Evolutionary conservation across 495 filamentous ascomycete genomes (phyloP).

Genomic region (Aspergillus leporis): DNA sequence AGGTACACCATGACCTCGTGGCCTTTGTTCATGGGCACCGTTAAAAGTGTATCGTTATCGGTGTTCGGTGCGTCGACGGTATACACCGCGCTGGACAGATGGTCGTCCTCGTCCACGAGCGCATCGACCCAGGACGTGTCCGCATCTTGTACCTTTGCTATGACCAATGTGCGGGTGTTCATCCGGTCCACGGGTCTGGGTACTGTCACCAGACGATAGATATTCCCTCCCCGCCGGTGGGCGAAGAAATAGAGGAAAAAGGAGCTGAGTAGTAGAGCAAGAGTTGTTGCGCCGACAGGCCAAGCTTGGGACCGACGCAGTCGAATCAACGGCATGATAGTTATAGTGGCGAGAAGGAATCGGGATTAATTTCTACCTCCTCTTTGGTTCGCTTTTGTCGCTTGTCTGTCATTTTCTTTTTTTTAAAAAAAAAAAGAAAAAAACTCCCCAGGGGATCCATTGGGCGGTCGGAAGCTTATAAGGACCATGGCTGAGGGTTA

Average conservation of each 20-base stretch:
- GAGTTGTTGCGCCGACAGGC: background rate
- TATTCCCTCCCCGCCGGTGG: background rate
- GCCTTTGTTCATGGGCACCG: constrained; percentile 57
- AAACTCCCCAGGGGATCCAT: background rate
- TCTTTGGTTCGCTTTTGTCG: background rate
- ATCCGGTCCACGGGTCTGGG: background rate
- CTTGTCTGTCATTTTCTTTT: background rate
- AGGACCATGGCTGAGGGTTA: background rate
- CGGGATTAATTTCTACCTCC: background rate
- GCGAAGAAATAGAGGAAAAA: background rate
- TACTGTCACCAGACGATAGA: background rate
- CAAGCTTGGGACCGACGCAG: background rate
- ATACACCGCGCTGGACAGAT: constrained; percentile 21
- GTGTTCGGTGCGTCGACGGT: constrained; percentile 29
- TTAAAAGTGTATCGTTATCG: constrained; percentile 32
- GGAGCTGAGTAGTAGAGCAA: background rate
- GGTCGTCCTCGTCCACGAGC: background rate
- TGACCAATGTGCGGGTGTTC: constrained; percentile 17
- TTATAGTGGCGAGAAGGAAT: background rate
- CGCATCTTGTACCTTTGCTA: constrained; percentile 26
- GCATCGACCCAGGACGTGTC: constrained; percentile 32
- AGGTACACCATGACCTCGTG: constrained; percentile 57
- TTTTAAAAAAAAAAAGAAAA: too few relatives aligned
- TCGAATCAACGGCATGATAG: background rate
- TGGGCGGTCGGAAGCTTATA: background rate